phyloP scores from a whole-genome alignment of 352 stramenopile genomes.

The Phytophthora ramorum region DNA sequence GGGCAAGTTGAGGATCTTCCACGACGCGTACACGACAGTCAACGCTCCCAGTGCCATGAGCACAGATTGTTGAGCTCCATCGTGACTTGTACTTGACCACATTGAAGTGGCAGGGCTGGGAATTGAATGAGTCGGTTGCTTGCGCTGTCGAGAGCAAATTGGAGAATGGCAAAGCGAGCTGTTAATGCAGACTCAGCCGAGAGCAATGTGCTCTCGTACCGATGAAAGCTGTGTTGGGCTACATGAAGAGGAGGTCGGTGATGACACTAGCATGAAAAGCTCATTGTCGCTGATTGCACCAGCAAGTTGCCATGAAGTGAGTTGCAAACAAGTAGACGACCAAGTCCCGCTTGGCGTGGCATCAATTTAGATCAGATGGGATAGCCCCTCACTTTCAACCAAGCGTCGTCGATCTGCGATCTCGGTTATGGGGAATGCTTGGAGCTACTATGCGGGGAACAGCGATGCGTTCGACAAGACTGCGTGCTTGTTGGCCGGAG shows the following conservation, averaged over 20 bases:
- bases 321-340: constrained; percentile 23
- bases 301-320: constrained; percentile 9
- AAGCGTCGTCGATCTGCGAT: constrained; percentile 19
- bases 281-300: constrained; percentile 26
- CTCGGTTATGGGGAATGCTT: constrained; percentile 37
- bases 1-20: constrained; percentile 29
- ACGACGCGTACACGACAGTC: constrained; percentile 27
- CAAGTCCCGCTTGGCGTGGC: constrained; percentile 7
- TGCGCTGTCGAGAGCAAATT: constrained; percentile 27
- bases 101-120: constrained; percentile 11
- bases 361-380: constrained; percentile 11
- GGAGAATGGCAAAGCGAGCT: constrained; percentile 16
- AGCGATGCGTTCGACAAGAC: constrained; percentile 42
- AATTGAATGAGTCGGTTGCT: constrained; percentile 6
- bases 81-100: constrained; percentile 37
- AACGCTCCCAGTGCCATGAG: constrained; percentile 28
- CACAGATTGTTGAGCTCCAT: constrained; percentile 23
- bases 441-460: constrained; percentile 35
- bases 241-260: constrained; percentile 1
- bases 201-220: neutral
- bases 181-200: neutral
- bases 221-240: neutral
- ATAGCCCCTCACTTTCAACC: constrained; percentile 4
- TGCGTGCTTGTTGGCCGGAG: constrained; percentile 25
- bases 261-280: constrained; percentile 18